These are phyloP conservation scores for Daldinia bambusicola DNA, from an alignment of 495 filamentous ascomycete genomes.

Conservation along the genomic window DNA sequence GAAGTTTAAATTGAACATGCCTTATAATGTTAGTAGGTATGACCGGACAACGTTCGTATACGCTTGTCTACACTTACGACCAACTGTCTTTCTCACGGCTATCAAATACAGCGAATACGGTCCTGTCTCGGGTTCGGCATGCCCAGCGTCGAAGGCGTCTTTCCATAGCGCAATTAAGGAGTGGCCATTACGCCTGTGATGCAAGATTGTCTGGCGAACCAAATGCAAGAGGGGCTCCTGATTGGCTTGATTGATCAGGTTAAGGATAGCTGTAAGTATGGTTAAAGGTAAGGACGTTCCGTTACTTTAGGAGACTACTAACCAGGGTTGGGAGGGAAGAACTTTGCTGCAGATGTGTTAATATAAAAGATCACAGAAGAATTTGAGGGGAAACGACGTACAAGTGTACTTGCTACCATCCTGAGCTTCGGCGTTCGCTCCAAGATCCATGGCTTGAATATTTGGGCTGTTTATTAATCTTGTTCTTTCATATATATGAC, in stretches of 20 bases:
- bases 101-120: slow-evolving; percentile 11
- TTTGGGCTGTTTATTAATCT: too few species aligned
- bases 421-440: not conserved
- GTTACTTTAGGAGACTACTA: not conserved
- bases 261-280: not conserved
- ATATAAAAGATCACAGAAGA: not conserved
- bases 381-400: not conserved
- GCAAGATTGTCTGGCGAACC: not conserved
- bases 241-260: not conserved
- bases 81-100: slow-evolving; percentile 6
- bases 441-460: not conserved
- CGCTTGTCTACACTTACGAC: slow-evolving; percentile 15
- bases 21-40: slow-evolving; percentile 13
- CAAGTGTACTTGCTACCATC: slow-evolving; percentile 6
- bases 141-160: slow-evolving; percentile 15
- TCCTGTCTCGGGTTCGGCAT: not conserved
- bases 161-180: not conserved
- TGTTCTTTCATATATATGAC: not conserved
- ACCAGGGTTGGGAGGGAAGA: slow-evolving; percentile 16
- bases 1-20: slow-evolving; percentile 1
- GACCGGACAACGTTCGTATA: not conserved
- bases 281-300: not conserved
- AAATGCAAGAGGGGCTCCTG: not conserved
- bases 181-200: not conserved
- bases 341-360: slow-evolving; percentile 24